A percentile compares a stretch with the other conserved stretches of the same genome.
phyloP scores from a whole-genome alignment of 108 stramenopile genomes.

The Cyclotella kingstonii region DNA sequence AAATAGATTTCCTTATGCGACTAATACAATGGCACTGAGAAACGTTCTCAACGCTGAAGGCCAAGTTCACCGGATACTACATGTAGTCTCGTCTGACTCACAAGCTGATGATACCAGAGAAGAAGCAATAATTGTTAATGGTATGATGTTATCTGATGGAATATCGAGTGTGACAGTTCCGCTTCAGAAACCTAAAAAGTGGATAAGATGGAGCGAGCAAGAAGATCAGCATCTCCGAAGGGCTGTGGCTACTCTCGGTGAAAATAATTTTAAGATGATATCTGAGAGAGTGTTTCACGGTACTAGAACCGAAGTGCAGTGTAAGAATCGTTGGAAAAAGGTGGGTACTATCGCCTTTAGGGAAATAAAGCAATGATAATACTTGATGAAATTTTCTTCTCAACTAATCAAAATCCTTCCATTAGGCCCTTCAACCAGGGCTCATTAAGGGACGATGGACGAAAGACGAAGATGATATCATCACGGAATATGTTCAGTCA shows the following conservation, averaged over 20 bases:
- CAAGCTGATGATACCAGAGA: constrained; percentile 5
- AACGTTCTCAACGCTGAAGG: constrained; percentile 12
- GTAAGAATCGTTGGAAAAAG: constrained; percentile 92
- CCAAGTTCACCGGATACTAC: constrained; percentile 19
- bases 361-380: neutral
- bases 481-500: constrained; percentile 43
- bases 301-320: constrained; percentile 72
- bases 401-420: neutral
- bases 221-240: constrained; percentile 44
- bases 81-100: constrained; percentile 29
- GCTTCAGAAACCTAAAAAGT: constrained; percentile 28
- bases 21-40: constrained; percentile 2
- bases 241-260: constrained; percentile 39
- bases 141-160: constrained; percentile 7
- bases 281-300: constrained; percentile 43
- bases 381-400: neutral
- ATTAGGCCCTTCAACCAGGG: constrained; percentile 73
- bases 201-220: constrained; percentile 38
- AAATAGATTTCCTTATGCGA: neutral
- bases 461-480: constrained; percentile 71
- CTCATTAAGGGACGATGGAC: constrained; percentile 86
- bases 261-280: constrained; percentile 53
- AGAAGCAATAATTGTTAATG: constrained; percentile 3
- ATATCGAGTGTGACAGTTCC: constrained; percentile 4
- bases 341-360: constrained; percentile 45